Conservation (phyloP, 495 filamentous ascomycete genomes). For the Parmelia sp. region DNA sequence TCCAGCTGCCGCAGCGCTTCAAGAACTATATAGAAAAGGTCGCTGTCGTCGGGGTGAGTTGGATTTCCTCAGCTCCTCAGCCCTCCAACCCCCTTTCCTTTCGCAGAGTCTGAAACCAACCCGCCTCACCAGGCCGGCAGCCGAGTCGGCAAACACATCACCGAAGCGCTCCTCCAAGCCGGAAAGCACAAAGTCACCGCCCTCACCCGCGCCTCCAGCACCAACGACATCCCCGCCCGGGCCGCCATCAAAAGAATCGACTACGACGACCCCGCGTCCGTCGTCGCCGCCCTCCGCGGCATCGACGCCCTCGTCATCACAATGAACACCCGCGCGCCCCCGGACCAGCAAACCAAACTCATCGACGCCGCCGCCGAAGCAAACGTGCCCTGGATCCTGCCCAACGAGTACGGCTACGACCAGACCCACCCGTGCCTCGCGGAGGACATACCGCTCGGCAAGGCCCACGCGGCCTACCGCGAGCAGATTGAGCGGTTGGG, state of each 20-base stretch:
- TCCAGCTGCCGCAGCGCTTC: constrained; percentile 29
- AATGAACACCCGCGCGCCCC: constrained; percentile 37
- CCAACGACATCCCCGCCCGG: constrained; percentile 37
- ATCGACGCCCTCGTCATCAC: constrained; percentile 59
- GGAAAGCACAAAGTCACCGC: constrained; percentile 50
- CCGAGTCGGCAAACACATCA: constrained; percentile 48
- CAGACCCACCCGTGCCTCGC: constrained; percentile 31
- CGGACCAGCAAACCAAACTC: constrained; percentile 42
- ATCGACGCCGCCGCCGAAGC: constrained; percentile 56
- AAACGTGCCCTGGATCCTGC: constrained; percentile 54
- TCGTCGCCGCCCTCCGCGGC: constrained; percentile 44
- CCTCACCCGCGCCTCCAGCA: constrained; percentile 42
- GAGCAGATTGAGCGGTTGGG: constrained; percentile 41
- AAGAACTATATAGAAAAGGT: constrained; percentile 41
- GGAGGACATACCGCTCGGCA: constrained; percentile 30
- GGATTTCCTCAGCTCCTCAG: neutral
- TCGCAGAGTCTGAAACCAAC: neutral
- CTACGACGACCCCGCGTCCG: constrained; percentile 40
- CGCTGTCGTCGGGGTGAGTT: constrained; percentile 45
- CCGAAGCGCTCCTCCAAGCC: constrained; percentile 42
- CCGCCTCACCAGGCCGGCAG: constrained; percentile 46
- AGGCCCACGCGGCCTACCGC: constrained; percentile 19
- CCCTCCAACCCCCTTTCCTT: neutral
- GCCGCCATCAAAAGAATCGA: constrained; percentile 39
- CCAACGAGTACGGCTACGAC: constrained; percentile 51